Conservation (phyloP, 140 eudicot genomes). For the Stevia rebaudiana region DNA sequence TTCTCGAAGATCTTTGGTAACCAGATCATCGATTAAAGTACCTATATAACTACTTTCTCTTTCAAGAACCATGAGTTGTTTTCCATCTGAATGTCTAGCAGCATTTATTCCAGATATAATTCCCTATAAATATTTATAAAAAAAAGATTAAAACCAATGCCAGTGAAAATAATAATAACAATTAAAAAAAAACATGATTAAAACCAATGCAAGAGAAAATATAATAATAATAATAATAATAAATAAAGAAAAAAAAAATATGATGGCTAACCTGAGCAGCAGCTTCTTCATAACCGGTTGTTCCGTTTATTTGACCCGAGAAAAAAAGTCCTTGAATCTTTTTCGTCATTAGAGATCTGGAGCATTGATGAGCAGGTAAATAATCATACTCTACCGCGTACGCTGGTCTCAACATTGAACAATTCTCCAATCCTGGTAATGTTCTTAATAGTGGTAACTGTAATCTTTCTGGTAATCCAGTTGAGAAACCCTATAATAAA, state of each 20-base stretch:
- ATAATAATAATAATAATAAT: conserved; percentile 1
- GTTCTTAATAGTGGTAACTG: conserved; percentile 89
- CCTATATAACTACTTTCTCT: conserved; percentile 97
- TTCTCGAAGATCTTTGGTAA: conserved; percentile 94
- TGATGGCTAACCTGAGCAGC: conserved; percentile 76
- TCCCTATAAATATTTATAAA: conserved; percentile 49
- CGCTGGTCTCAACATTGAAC: conserved; percentile 96
- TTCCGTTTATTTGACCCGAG: conserved; percentile 96
- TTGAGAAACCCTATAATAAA: conserved; percentile 74
- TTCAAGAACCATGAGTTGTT: conserved; percentile 74
- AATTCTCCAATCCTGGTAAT: conserved; percentile 84
- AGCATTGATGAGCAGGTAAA: conserved; percentile 94
- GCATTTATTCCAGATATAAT: conserved; percentile 93
- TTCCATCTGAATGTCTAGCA: conserved; percentile 87
- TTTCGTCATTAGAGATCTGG: conserved; percentile 92
- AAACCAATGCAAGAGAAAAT: not conserved
- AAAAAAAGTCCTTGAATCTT: conserved; percentile 85
- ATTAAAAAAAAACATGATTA: not conserved
- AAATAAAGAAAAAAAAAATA: conserved; percentile 2
- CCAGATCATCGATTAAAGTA: conserved; percentile 87
- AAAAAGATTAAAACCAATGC: conserved; percentile 1
- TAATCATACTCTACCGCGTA: conserved; percentile 97
- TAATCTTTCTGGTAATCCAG: conserved; percentile 94
- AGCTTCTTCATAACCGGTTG: conserved; percentile 99
- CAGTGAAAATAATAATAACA: not conserved